Evolutionary conservation across 2,329 filamentous ascomycete genomes (phyloP).

Genomic region (Venturia pyrina): DNA sequence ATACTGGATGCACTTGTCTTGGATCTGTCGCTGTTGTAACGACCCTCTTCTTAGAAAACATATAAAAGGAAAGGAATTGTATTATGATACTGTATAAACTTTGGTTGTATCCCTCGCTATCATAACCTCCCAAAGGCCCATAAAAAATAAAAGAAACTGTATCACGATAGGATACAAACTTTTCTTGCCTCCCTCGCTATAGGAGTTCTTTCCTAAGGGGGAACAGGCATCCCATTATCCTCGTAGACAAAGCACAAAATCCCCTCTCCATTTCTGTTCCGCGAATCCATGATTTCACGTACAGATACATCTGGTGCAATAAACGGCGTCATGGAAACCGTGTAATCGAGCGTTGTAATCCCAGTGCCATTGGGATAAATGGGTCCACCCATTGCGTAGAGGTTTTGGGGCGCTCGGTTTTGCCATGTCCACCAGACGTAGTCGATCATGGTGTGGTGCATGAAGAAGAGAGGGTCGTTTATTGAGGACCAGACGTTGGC

Average conservation of each 20-base stretch:
- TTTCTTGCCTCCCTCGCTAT: too few species aligned
- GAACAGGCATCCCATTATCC: not conserved
- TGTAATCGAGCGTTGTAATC: not conserved
- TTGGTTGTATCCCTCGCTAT: too few species aligned
- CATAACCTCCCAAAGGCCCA: too few species aligned
- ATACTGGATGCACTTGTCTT: too few species aligned
- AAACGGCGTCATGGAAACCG: not conserved
- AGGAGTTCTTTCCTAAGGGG: not conserved
- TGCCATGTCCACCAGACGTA: slow-evolving; percentile 42
- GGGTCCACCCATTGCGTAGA: slow-evolving; percentile 32
- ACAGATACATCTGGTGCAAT: slow-evolving; percentile 1
- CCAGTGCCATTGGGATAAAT: slow-evolving; percentile 15
- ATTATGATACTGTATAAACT: too few species aligned
- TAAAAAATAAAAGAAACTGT: too few species aligned
- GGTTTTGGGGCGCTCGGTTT: slow-evolving; percentile 29
- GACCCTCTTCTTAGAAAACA: too few species aligned
- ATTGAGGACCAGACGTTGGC: slow-evolving; percentile 25
- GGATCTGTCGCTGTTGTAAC: too few species aligned
- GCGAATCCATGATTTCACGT: not conserved
- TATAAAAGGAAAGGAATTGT: too few species aligned
- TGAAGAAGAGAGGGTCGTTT: slow-evolving; percentile 31
- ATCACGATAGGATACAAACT: too few species aligned
- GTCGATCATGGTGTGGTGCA: slow-evolving; percentile 40
- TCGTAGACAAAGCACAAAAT: slow-evolving; percentile 10
- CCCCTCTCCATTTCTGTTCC: not conserved